Evolutionary conservation across 768 basidiomycete genomes (phyloP), one percentile per base, ranked within the genome.

Genomic region (Lentinula detonsa): DNA sequence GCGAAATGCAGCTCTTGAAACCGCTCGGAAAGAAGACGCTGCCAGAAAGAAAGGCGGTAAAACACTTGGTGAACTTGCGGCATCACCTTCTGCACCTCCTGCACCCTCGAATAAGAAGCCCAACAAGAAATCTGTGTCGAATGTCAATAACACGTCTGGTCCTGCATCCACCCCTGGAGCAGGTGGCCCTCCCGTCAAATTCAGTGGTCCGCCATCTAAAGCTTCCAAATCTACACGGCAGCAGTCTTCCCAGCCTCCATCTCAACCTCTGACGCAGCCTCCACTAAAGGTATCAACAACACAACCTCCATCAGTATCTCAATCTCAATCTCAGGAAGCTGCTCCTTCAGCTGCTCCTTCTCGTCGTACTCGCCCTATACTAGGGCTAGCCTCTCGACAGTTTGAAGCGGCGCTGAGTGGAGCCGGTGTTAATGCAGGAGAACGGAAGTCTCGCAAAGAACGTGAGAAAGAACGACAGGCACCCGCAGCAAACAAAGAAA

Each of bases 331-430:
- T n/a, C 52, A 57, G 53, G 56, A 61, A 31, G n/a, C 63, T 0
- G 15, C 61, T 1, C 39, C 65, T 34, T 40, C 71, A 35, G 60
- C 63, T 0, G 61, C 74, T 7, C 57, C 74, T 7, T 57, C 76
- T 2, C 79, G 82, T 23, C 78, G 84, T 35, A 64, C 70, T 4
- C 81, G 88, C 5, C 86, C 87, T 1, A 76, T 87, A 9, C 72
- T 90, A 35, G 87, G 87, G 0, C 68, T 87, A 7, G 85, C 78
- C 0, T 84, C 83, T 3, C 78, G 88, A 11, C 86, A 90, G 13
- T 86, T 91, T 57, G 88, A 90, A 65, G 88, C 84, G 6, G 90
- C 90, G 7, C 71, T 91, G 33, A 89, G 72, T 60, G 84, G 86
- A 0, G 83, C 84, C 0, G 85, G 85, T 5, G 83, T 84, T 4